These are phyloP conservation scores for Lagerstroemia speciosa DNA, from an alignment of 345 rosid species.

Conservation along the genomic window DNA sequence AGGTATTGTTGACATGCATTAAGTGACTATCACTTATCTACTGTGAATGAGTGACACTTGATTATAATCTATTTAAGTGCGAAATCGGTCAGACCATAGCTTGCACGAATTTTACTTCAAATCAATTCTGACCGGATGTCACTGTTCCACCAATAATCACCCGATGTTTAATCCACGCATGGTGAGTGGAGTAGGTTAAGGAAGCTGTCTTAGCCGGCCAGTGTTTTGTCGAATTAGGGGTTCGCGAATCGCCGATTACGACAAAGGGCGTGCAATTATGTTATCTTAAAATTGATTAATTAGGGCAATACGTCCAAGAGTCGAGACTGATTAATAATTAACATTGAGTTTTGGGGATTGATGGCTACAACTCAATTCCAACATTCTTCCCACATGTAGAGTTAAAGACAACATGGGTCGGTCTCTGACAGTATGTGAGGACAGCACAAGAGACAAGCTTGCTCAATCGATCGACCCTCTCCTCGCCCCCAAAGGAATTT, in stretches of 20 bases:
- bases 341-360: conserved; percentile 20
- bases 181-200: conserved; percentile 36
- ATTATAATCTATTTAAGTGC: too few relatives aligned
- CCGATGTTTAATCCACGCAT: too few relatives aligned
- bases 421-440: conserved; percentile 15
- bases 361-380: conserved; percentile 4
- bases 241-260: conserved; percentile 17
- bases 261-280: conserved; percentile 17
- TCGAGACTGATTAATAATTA: not conserved
- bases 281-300: not conserved
- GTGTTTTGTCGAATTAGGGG: conserved; percentile 39
- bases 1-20: too few relatives aligned
- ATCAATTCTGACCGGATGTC: too few relatives aligned
- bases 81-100: too few relatives aligned
- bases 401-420: not conserved
- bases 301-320: not conserved
- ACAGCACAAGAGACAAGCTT: conserved; percentile 41
- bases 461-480: conserved; percentile 24
- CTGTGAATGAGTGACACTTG: too few relatives aligned
- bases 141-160: too few relatives aligned
- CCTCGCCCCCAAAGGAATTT: conserved; percentile 3
- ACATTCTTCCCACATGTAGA: not conserved
- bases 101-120: too few relatives aligned
- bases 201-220: conserved; percentile 60
- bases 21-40: too few relatives aligned